Conservation (phyloP, 2,329 filamentous ascomycete genomes). For the Exophiala sp. region DNA sequence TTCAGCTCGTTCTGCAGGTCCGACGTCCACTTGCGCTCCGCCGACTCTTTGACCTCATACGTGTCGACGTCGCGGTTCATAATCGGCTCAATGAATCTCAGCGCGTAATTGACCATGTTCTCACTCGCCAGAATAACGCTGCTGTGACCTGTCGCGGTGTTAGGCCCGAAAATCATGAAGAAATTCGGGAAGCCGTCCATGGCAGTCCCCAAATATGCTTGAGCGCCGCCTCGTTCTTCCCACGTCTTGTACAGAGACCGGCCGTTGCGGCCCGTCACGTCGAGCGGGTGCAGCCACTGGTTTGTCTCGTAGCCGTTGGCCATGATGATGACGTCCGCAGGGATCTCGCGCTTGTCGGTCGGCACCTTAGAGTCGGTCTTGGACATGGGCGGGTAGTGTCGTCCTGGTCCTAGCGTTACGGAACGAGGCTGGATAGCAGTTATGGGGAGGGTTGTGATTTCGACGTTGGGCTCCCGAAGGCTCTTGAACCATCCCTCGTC, state of each 20-base stretch:
- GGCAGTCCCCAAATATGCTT: slow-evolving; percentile 58
- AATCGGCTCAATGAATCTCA: slow-evolving; percentile 58
- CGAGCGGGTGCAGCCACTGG: slow-evolving; percentile 52
- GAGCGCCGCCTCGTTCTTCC: slow-evolving; percentile 57
- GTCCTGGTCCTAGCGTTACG: slow-evolving; percentile 51
- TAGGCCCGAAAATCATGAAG: slow-evolving; percentile 61
- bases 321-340: slow-evolving; percentile 59
- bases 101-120: slow-evolving; percentile 57
- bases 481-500: slow-evolving; percentile 55
- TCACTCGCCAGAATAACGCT: slow-evolving; percentile 59
- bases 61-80: slow-evolving; percentile 44
- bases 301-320: slow-evolving; percentile 61
- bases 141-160: slow-evolving; percentile 60
- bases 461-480: slow-evolving; percentile 52
- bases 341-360: slow-evolving; percentile 41
- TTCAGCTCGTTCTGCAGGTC: slow-evolving; percentile 48
- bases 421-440: slow-evolving; percentile 48
- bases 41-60: slow-evolving; percentile 47
- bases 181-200: slow-evolving; percentile 64
- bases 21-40: slow-evolving; percentile 46
- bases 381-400: slow-evolving; percentile 40
- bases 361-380: slow-evolving; percentile 26
- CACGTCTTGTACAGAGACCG: slow-evolving; percentile 55
- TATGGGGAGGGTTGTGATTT: slow-evolving; percentile 52
- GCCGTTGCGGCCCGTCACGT: slow-evolving; percentile 51